phyloP scores from a whole-genome alignment of 129 eudicot species.

The Lactuca sativa region DNA sequence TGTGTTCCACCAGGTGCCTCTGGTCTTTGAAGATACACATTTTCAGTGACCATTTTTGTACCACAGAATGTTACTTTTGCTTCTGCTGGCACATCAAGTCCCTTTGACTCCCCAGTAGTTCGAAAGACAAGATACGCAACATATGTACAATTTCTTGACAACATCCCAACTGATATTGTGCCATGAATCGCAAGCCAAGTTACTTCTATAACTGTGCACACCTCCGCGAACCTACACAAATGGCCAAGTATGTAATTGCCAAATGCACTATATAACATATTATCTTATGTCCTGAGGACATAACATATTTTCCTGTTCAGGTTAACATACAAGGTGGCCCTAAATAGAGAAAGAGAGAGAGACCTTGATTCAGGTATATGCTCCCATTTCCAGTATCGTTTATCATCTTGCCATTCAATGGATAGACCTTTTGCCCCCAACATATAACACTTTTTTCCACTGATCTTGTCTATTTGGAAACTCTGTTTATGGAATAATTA shows the following conservation, averaged over 20 bases:
- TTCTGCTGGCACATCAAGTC: constrained; percentile 21
- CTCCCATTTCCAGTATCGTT: constrained; percentile 43
- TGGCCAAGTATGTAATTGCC: not conserved
- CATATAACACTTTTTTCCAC: constrained; percentile 53
- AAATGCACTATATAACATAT: no score
- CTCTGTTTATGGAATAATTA: constrained; percentile 20
- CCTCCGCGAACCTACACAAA: constrained; percentile 40
- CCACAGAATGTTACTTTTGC: constrained; percentile 18
- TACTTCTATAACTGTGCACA: constrained; percentile 24
- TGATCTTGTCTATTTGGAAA: constrained; percentile 38
- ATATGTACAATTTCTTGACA: constrained; percentile 31
- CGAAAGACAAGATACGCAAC: constrained; percentile 43
- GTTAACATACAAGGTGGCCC: no score
- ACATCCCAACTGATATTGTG: constrained; percentile 11
- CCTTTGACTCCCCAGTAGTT: constrained; percentile 5
- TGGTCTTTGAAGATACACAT: constrained; percentile 21
- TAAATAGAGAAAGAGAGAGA: no score
- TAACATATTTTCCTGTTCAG: no score
- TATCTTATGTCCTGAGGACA: no score
- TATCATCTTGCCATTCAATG: constrained; percentile 34
- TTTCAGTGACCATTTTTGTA: not conserved
- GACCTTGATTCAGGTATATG: constrained; percentile 40
- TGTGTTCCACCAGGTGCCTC: no score
- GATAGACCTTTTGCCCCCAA: constrained; percentile 39
- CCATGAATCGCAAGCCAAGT: constrained; percentile 44